Conservation (phyloP, 2,329 filamentous ascomycete genomes). For the Nothopassalora personata region DNA sequence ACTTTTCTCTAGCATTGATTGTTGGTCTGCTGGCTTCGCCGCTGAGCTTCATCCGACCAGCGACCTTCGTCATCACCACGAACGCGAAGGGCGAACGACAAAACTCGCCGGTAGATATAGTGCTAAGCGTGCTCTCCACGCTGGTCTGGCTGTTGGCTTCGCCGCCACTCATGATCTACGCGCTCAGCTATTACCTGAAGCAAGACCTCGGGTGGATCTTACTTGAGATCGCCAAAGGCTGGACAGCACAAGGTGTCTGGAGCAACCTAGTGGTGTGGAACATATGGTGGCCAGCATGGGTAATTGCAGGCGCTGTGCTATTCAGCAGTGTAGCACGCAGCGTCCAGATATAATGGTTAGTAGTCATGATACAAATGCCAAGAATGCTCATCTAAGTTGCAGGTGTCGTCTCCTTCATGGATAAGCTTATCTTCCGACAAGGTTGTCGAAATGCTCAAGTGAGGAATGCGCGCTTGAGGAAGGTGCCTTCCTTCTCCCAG, state of each 20-base stretch:
- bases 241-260: conserved; percentile 30
- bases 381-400: not conserved
- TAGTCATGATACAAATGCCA: not conserved
- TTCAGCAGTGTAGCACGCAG: conserved; percentile 18
- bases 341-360: not conserved
- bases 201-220: conserved; percentile 21
- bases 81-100: not conserved
- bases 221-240: conserved; percentile 29
- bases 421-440: not conserved
- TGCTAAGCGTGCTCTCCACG: conserved; percentile 6
- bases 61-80: not conserved
- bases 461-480: conserved; percentile 2
- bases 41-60: conserved; percentile 62
- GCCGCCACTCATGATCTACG: conserved; percentile 22
- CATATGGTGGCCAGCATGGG: conserved; percentile 33
- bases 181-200: conserved; percentile 16
- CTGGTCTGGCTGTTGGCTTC: conserved; percentile 17
- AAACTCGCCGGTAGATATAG: conserved; percentile 2
- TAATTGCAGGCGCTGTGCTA: conserved; percentile 23
- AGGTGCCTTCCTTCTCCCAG: not conserved
- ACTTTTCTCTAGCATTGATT: conserved; percentile 86
- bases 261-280: conserved; percentile 29
- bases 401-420: not conserved
- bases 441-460: not conserved
- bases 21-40: conserved; percentile 74